phyloP scores from a whole-genome alignment of 2,329 filamentous ascomycete species.

The Nothopassalora personata region DNA sequence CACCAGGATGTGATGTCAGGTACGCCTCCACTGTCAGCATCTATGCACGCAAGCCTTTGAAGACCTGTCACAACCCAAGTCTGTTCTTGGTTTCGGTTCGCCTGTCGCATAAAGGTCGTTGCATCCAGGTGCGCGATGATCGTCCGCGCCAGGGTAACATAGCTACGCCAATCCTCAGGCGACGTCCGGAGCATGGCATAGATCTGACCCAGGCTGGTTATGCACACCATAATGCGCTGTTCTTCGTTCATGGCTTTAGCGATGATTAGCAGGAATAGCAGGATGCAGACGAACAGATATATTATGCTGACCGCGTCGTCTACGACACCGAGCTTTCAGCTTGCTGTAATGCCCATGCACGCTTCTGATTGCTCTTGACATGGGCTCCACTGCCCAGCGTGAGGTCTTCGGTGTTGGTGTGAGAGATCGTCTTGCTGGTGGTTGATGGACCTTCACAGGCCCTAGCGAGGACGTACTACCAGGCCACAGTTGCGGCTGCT shows the following conservation, averaged over 20 bases:
- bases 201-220: conserved; percentile 32
- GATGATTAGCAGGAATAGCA: conserved; percentile 15
- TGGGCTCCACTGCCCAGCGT: neutral
- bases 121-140: conserved; percentile 37
- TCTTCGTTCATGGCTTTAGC: conserved; percentile 25
- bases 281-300: conserved; percentile 4
- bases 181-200: conserved; percentile 30
- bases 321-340: conserved; percentile 5
- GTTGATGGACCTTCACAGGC: neutral
- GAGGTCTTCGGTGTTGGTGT: neutral
- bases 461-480: neutral
- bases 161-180: conserved; percentile 27
- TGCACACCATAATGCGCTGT: conserved; percentile 27
- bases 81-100: conserved; percentile 35
- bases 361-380: neutral
- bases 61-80: conserved; percentile 41
- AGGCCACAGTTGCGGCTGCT: neutral
- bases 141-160: conserved; percentile 33
- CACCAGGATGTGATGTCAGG: conserved; percentile 48
- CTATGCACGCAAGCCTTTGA: conserved; percentile 47
- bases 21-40: conserved; percentile 44
- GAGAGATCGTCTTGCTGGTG: neutral
- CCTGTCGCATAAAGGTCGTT: conserved; percentile 36
- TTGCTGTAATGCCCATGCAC: neutral
- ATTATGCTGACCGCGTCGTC: conserved; percentile 12